These are phyloP conservation scores for Dendryphion nanum DNA, from an alignment of 2,329 filamentous ascomycete genomes.

Conservation along the genomic window DNA sequence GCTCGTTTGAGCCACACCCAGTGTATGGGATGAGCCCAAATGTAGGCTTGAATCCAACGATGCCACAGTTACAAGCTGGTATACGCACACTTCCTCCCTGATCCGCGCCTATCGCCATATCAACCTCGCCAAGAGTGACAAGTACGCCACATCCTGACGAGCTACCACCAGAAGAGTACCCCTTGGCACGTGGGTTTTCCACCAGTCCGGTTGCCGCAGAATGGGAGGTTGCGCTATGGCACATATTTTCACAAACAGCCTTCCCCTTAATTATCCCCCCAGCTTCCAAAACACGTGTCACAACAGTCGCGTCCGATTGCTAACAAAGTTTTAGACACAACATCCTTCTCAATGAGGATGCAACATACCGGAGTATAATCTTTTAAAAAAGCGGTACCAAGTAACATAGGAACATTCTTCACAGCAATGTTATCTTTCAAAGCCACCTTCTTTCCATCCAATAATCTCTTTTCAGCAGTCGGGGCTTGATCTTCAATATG, in stretches of 20 bases:
- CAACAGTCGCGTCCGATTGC: conserved; percentile 28
- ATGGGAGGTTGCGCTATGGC: conserved; percentile 29
- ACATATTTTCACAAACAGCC: conserved; percentile 34
- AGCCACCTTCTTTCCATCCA: conserved; percentile 37
- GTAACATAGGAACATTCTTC: conserved; percentile 29
- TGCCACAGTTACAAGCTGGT: conserved; percentile 38
- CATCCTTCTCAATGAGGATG: no score
- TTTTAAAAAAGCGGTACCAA: conserved; percentile 28
- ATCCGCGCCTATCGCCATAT: conserved; percentile 50
- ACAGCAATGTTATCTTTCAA: conserved; percentile 35
- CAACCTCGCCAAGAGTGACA: conserved; percentile 44
- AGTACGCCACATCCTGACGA: conserved; percentile 50
- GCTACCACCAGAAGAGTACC: conserved; percentile 52
- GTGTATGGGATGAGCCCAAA: conserved; percentile 54
- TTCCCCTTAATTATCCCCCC: conserved; percentile 27
- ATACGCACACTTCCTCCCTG: conserved; percentile 50
- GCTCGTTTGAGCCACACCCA: conserved; percentile 49
- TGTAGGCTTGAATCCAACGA: conserved; percentile 53
- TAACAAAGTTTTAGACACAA: no score
- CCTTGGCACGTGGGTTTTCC: conserved; percentile 46
- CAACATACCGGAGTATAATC: conserved; percentile 18
- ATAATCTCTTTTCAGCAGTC: conserved; percentile 11
- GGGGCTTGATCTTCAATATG: conserved; percentile 37
- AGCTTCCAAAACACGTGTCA: conserved; percentile 27
- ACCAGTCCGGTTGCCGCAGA: conserved; percentile 43